Conservation (phyloP, 2,329 filamentous ascomycete species). For the Hirsutella minnesotensis region DNA sequence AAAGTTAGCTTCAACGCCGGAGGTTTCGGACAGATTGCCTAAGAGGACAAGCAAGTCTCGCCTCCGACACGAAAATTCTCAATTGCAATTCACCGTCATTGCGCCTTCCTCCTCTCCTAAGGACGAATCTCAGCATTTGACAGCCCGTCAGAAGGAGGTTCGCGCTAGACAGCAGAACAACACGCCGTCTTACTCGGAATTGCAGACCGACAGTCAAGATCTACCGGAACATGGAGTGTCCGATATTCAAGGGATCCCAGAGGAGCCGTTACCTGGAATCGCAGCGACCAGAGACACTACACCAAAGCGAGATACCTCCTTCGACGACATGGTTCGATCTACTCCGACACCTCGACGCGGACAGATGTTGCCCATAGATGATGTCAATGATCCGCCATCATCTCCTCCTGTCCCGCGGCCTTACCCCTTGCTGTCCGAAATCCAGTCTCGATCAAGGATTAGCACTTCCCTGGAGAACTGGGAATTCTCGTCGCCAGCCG, state of each 20-base stretch:
- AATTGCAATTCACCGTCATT: slow-evolving; percentile 64
- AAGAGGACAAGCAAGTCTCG: slow-evolving; percentile 31
- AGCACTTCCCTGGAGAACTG: slow-evolving; percentile 27
- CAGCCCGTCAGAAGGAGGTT: slow-evolving; percentile 69
- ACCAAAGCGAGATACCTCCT: slow-evolving; percentile 30
- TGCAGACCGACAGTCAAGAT: slow-evolving; percentile 39
- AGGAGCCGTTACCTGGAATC: slow-evolving; percentile 3
- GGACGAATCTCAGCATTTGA: slow-evolving; percentile 61
- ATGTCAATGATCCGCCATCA: slow-evolving; percentile 42
- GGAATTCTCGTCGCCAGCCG: slow-evolving; percentile 46
- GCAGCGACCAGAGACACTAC: slow-evolving; percentile 24
- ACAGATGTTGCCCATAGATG: slow-evolving; percentile 35
- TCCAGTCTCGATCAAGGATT: slow-evolving; percentile 33
- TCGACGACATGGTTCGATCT: slow-evolving; percentile 42
- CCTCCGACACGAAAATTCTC: slow-evolving; percentile 69
- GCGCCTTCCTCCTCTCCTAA: slow-evolving; percentile 41
- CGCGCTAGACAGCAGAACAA: slow-evolving; percentile 59
- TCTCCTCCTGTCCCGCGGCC: slow-evolving; percentile 45
- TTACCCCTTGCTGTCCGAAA: slow-evolving; percentile 39
- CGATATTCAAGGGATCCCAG: slow-evolving; percentile 6
- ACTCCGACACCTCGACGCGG: slow-evolving; percentile 50
- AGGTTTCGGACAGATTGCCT: slow-evolving; percentile 10
- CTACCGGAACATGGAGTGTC: slow-evolving; percentile 11
- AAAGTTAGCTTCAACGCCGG: slow-evolving; percentile 15
- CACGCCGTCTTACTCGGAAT: slow-evolving; percentile 54